Evolutionary conservation across 805 yeast genomes (phyloP).

Genomic region (Saturnispora diversa): DNA sequence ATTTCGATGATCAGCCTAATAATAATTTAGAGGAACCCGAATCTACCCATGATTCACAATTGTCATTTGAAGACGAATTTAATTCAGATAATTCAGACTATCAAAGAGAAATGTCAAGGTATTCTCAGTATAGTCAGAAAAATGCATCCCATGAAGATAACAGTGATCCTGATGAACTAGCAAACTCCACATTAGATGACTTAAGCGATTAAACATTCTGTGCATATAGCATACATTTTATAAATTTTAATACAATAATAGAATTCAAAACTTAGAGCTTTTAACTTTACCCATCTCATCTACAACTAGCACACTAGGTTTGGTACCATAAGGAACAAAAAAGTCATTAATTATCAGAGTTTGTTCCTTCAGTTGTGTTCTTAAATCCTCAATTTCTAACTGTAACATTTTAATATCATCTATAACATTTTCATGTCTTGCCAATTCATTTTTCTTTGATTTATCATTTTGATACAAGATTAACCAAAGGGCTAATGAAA

Average conservation of each 20-base stretch:
- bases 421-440: slow-evolving; percentile 55
- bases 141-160: background rate
- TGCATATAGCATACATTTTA: background rate
- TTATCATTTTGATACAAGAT: slow-evolving; percentile 66
- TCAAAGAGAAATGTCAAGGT: slow-evolving; percentile 8
- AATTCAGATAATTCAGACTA: slow-evolving; percentile 10
- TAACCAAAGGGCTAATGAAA: slow-evolving; percentile 71
- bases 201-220: background rate
- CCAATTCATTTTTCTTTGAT: slow-evolving; percentile 54
- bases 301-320: slow-evolving; percentile 38
- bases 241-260: background rate
- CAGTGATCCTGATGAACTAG: no score
- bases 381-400: slow-evolving; percentile 56
- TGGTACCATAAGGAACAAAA: slow-evolving; percentile 36
- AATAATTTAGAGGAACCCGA: background rate
- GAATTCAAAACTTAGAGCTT: background rate
- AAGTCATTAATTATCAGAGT: slow-evolving; percentile 39
- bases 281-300: slow-evolving; percentile 22
- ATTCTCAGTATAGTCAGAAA: slow-evolving; percentile 2
- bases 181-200: background rate
- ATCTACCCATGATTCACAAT: background rate
- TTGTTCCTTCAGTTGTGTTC: slow-evolving; percentile 37
- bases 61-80: slow-evolving; percentile 3
- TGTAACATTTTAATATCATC: slow-evolving; percentile 67
- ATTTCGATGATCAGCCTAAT: background rate